These are phyloP conservation scores for Tephrocybe sp. DNA, from an alignment of 768 basidiomycete species.

Conservation along the genomic window DNA sequence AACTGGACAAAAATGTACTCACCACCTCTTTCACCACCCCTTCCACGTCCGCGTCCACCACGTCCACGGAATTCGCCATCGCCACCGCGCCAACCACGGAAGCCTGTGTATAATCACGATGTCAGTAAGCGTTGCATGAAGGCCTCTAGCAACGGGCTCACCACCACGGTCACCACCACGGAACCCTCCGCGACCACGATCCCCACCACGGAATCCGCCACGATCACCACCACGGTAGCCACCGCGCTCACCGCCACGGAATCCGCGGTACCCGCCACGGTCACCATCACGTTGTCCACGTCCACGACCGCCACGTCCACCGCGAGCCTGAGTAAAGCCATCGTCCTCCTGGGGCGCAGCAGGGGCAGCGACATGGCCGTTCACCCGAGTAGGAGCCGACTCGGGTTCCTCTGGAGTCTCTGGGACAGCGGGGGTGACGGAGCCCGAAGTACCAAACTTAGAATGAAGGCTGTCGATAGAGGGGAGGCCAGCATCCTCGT, in stretches of 20 bases:
- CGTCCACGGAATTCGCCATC: constrained; percentile 46
- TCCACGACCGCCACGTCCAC: constrained; percentile 35
- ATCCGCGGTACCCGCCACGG: constrained; percentile 24
- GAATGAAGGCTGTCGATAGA: constrained; percentile 75
- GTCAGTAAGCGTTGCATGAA: not conserved
- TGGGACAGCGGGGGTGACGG: constrained; percentile 55
- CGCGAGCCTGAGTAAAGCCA: constrained; percentile 56
- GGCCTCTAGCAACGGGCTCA: constrained; percentile 33
- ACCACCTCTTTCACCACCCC: constrained; percentile 40
- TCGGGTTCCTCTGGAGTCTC: constrained; percentile 24
- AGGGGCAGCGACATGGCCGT: constrained; percentile 27
- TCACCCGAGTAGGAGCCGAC: constrained; percentile 25
- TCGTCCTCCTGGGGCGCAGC: constrained; percentile 49
- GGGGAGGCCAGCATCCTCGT: constrained; percentile 79
- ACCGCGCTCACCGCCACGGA: constrained; percentile 38
- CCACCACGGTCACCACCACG: constrained; percentile 44
- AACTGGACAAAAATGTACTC: constrained; percentile 1
- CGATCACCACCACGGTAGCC: constrained; percentile 32
- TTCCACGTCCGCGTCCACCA: constrained; percentile 35
- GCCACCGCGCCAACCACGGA: constrained; percentile 45
- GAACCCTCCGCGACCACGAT: constrained; percentile 41
- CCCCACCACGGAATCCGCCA: constrained; percentile 36
- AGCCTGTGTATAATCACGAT: constrained; percentile 21
- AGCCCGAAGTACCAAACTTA: constrained; percentile 72
- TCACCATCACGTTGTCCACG: constrained; percentile 35